Base-by-base conservation (phyloP, 441 rosid species). In the Erodium moschatum region DNA sequence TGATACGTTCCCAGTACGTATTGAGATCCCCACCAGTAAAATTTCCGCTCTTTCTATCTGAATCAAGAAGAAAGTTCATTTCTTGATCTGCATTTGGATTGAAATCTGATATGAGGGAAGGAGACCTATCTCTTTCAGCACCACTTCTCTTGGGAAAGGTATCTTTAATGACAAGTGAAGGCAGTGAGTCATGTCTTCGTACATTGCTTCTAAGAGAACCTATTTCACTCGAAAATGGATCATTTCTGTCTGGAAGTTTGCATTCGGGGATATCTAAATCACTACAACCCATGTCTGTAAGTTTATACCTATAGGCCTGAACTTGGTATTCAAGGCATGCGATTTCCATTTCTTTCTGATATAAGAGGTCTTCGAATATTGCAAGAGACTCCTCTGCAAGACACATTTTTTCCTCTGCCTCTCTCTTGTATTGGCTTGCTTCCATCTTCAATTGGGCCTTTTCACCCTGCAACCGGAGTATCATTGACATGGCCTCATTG, bases 311-410 rank as follows among this genome's bases (percentile, higher is more conserved):
- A 29, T 89, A 93, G 60, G 96, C 87, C 75, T 89, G 89, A 38
- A 87, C 85, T 76, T 91, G 97, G 75, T 79, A 91, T 75, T 87
- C 92, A 3, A 93, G 93, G 60, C 95, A 83, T 0, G 91, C 86
- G 16, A 93, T 88, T 79, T 93, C 95, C 90, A 89, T 82, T 72
- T 93, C 97, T 70, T 89, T 89, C 65, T 87, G 93, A 67, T 83
- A 85, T 29, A 89, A 82, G 2, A 91, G 78, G 62, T 93, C 93
- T 65, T 91, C 95, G 21, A 86, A 86, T 29, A 82, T 68, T 0
- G 78, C 89, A 0, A 93, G 75, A 60, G 91, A 88, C 16, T 87
- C 88, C 76, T 93, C 96, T 0, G 92, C 96, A 58, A 88, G 93
- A 44, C 83, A 78, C 77, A 91, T 86, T 67, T 87, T 89, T 80